phyloP scores from a whole-genome alignment of 108 stramenopile species.

The Aurantiochytrium sp. region DNA sequence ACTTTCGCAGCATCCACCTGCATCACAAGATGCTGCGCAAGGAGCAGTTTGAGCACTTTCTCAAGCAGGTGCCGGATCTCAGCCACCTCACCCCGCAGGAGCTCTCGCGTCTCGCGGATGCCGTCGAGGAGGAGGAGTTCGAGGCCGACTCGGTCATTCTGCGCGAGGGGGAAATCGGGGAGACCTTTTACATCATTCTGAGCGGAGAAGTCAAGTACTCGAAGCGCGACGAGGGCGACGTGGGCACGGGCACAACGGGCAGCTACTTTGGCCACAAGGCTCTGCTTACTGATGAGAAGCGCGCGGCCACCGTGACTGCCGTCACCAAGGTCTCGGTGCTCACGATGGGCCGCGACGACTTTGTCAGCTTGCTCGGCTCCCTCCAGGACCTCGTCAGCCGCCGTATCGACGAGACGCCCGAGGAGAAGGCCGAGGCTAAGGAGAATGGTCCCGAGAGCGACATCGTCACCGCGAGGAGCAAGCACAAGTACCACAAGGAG shows the following conservation, averaged over 20 bases:
- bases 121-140: constrained; percentile 46
- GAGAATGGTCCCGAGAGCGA: too few species aligned
- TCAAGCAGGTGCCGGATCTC: constrained; percentile 48
- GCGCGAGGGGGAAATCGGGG: constrained; percentile 71
- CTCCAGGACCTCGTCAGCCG: background rate
- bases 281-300: constrained; percentile 36
- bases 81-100: background rate
- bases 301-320: constrained; percentile 37
- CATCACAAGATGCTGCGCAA: constrained; percentile 38
- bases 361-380: constrained; percentile 27
- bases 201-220: constrained; percentile 41
- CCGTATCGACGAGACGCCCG: background rate
- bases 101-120: constrained; percentile 21
- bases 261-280: constrained; percentile 38
- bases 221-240: constrained; percentile 6
- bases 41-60: constrained; percentile 66
- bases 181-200: constrained; percentile 78
- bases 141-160: constrained; percentile 66
- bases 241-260: background rate
- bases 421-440: background rate
- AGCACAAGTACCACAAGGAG: constrained; percentile 9
- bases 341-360: constrained; percentile 34
- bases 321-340: background rate
- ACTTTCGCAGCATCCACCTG: constrained; percentile 65
- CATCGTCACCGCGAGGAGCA: too few species aligned